Base-by-base conservation (phyloP, 108 stramenopile species). In the Schizochytrium sp. region DNA sequence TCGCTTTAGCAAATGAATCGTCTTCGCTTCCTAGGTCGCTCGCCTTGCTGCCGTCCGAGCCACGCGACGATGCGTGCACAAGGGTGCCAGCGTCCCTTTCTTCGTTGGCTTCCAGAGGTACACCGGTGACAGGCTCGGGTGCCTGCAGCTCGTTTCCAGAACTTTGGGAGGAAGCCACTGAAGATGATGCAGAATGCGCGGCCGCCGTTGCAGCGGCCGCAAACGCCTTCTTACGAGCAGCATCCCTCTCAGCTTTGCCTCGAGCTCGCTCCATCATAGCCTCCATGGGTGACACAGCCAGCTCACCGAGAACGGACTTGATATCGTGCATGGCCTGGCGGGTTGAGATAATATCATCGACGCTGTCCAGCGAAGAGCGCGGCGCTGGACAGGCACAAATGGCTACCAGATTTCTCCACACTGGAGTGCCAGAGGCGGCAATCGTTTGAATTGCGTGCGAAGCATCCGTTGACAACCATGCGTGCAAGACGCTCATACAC, bases 401-500 rank as follows among this genome's bases (percentile, higher is more conserved):
- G 10, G 76, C 44, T 2, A 83, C 76, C 45, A 83, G 45, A 18
- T 83, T 47, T 6, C 76, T 21, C 76, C 76, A 83, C 12, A 83
- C 51, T 6, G n/a, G 45, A 2, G 76, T 47, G 0, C 23, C 12
- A 12, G 76, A 53, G 12, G 76, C 12, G 6, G 76, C 76, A 23
- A 83, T 83, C 6, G 45, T 53, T 8, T 23, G 45, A 53, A 83
- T 83, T 34, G 76, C 76, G n/a, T 83, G 76, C 23, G 48, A 16
- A 6, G 76, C 48, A 53, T 83, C 76, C 4, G 76, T 83, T 12
- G 76, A 83, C 48, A 83, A 45, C 76, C 76, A 83, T 12, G 76
- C 76, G 51, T 83, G 76, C n/a, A 83, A 45, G 18, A 83, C 76
- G 51, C 76, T 83, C 76, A 83, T 83, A 18, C 48, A 53, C 76